Evolutionary conservation across 2,329 filamentous ascomycete genomes (phyloP).

Genomic region (Trichoderma koningiopsis): DNA sequence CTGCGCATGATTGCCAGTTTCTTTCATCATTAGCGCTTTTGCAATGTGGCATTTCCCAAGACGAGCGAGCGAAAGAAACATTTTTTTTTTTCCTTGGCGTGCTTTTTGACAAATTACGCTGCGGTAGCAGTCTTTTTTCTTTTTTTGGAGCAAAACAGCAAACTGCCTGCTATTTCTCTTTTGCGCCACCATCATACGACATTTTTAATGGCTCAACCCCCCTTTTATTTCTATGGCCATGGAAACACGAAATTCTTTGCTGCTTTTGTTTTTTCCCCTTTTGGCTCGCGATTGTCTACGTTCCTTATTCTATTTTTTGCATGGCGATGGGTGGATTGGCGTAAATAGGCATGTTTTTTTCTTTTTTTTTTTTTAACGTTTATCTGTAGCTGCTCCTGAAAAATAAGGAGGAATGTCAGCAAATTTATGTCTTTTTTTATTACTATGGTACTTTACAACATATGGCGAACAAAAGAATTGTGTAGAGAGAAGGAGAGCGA

Average conservation of each 20-base stretch:
- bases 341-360: not conserved
- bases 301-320: slow-evolving; percentile 2
- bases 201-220: slow-evolving; percentile 18
- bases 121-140: not conserved
- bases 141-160: not conserved
- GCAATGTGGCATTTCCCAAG: not conserved
- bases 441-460: not conserved
- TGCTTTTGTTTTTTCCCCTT: not conserved
- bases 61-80: slow-evolving; percentile 4
- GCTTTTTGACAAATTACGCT: not conserved
- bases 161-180: not conserved
- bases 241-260: not conserved
- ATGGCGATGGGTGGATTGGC: slow-evolving; percentile 17
- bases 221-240: not conserved
- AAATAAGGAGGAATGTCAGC: slow-evolving; percentile 3
- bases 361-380: not conserved
- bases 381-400: not conserved
- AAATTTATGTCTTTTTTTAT: not conserved
- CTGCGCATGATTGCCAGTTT: not conserved
- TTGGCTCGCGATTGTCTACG: not conserved
- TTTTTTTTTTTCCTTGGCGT: not conserved
- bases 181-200: not conserved
- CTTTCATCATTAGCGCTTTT: not conserved
- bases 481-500: not conserved
- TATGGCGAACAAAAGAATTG: not conserved